These are phyloP conservation scores for Medicago lupulina DNA, from an alignment of 306 rosid species.

Conservation along the genomic window DNA sequence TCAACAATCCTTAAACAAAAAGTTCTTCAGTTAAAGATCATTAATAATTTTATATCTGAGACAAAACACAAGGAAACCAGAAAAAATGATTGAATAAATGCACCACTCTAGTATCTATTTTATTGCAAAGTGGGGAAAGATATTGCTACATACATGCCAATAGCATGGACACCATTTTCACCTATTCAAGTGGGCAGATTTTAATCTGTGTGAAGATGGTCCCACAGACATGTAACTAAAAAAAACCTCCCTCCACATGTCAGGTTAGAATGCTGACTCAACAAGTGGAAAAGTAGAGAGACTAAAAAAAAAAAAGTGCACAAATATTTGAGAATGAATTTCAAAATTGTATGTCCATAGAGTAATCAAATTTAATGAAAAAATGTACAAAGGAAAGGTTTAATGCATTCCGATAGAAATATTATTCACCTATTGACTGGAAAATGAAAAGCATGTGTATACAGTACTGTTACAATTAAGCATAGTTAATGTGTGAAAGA, in stretches of 20 bases:
- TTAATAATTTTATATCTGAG: slow-evolving; percentile 3
- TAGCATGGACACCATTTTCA: slow-evolving; percentile 4
- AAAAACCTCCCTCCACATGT: slow-evolving; percentile 2
- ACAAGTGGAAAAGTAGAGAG: slow-evolving; percentile 19
- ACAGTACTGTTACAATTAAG: neutral
- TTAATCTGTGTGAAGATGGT: slow-evolving; percentile 20
- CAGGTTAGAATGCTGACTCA: slow-evolving; percentile 6
- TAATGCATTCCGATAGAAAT: slow-evolving; percentile 1
- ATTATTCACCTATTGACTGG: neutral
- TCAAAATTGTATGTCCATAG: slow-evolving; percentile 5
- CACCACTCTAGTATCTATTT: neutral
- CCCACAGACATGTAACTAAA: slow-evolving; percentile 4
- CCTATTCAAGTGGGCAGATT: slow-evolving; percentile 18
- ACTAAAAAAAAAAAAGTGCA: neutral
- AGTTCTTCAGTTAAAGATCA: neutral
- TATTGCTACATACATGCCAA: neutral
- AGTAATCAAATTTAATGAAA: slow-evolving; percentile 26
- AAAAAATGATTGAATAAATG: slow-evolving; percentile 23
- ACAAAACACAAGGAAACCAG: slow-evolving; percentile 10
- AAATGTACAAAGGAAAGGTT: slow-evolving; percentile 6
- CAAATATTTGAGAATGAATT: slow-evolving; percentile 20
- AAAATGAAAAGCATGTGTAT: slow-evolving; percentile 15
- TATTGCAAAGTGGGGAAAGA: slow-evolving; percentile 1
- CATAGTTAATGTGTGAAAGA: neutral
- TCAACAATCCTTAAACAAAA: neutral